Evolutionary conservation across 2,329 filamentous ascomycete genomes (phyloP), one percentile per base, ranked within the genome.

Genomic region (Blastomyces gilchristii): DNA sequence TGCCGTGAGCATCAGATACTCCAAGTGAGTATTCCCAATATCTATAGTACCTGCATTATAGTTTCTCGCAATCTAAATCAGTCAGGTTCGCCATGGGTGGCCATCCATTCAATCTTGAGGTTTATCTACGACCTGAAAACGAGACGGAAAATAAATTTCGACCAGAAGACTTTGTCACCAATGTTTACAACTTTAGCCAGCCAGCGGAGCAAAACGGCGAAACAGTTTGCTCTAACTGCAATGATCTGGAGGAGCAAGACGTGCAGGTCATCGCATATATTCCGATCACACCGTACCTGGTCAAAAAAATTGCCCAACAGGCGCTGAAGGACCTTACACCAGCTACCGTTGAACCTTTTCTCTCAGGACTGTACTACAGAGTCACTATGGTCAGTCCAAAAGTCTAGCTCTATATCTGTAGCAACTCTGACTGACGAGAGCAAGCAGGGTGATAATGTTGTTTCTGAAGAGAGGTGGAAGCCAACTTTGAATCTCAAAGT

Each of bases 111-210:
- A 56, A 56, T 56, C 53, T 56, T 16, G 31, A 56, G 14, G 31
- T 56, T 56, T 56, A 37, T 37, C 53, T 56, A 16, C 28, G 31
- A 22, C 34, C 53, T 2, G 53, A 56, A 56, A 56, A 56, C 9
- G 53, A 37, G 14, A 56, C 28, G 2, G 34, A 37, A 56, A 34
- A 37, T 37, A 34, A 4, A 37, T 56, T 56, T 37, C 25, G 28
- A 18, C 53, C 31, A 37, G 53, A 56, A 9, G 53, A 56, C 14
- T 37, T 37, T 56, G 53, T 56, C 31, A 56, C 53, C 28, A 56
- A 22, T 37, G 53, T 56, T 22, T 56, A 56, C 53, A 56, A 56
- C 53, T 56, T 56, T 31, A 56, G 53, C n/a, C 25, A 37, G 28
- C 53, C 53, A 37, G 31, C 53, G 9, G 53, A 37, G 53, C 28